Conservation (phyloP, 78 protist genomes). For the Dictyostelium intermedium region DNA sequence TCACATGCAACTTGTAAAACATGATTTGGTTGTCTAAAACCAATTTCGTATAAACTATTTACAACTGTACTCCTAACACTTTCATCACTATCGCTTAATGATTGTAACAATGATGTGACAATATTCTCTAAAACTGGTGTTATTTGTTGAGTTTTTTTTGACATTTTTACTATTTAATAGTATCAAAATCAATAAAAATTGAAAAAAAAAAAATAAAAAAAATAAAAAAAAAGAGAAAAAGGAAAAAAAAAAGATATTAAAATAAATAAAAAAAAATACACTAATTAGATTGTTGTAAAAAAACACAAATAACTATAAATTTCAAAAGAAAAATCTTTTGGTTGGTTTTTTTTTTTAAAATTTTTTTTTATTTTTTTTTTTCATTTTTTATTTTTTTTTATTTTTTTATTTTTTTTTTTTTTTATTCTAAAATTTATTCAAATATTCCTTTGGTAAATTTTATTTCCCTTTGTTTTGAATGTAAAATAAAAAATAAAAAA, state of each 20-base stretch:
- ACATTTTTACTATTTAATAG: slow-evolving; percentile 6
- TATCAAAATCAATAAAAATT: neutral
- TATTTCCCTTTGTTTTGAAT: too few relatives aligned
- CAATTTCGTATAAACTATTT: slow-evolving; percentile 59
- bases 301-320: neutral
- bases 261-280: neutral
- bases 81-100: slow-evolving; percentile 60
- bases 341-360: neutral
- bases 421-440: too few relatives aligned
- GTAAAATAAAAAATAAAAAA: too few relatives aligned
- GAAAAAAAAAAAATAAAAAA: neutral
- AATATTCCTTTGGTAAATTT: too few relatives aligned
- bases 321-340: neutral
- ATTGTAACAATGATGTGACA: slow-evolving; percentile 39
- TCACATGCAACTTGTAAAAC: slow-evolving; percentile 48
- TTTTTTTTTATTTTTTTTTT: neutral
- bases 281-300: neutral
- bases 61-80: slow-evolving; percentile 27
- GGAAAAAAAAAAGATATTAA: neutral
- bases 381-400: too few relatives aligned
- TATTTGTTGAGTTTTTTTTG: neutral
- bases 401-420: too few relatives aligned
- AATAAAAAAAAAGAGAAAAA: neutral
- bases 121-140: slow-evolving; percentile 63
- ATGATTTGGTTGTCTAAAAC: slow-evolving; percentile 70